These are phyloP conservation scores for Populus hybrid DNA, from an alignment of 441 rosid genomes.

Conservation along the genomic window DNA sequence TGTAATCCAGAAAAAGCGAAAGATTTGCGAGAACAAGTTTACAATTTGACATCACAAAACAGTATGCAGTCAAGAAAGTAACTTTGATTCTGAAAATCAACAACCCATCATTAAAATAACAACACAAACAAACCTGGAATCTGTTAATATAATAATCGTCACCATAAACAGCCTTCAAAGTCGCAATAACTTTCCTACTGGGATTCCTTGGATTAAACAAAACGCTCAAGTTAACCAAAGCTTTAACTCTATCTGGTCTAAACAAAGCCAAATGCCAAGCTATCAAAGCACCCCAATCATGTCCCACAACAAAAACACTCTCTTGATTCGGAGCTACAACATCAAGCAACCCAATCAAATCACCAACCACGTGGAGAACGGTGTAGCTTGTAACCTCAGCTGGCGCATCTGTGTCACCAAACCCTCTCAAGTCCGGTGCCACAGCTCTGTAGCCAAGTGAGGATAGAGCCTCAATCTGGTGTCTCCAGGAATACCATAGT, in stretches of 20 bases:
- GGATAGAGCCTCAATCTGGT: conserved; percentile 46
- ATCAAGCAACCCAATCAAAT: neutral
- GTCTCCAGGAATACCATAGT: conserved; percentile 70
- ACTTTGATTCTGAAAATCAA: neutral
- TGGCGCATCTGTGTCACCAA: conserved; percentile 48
- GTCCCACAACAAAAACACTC: conserved; percentile 47
- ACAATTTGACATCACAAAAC: neutral
- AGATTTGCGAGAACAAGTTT: neutral
- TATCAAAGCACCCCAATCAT: conserved; percentile 58
- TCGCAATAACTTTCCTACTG: conserved; percentile 34
- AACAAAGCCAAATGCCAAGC: conserved; percentile 56
- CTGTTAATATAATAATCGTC: conserved; percentile 69
- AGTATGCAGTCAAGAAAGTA: neutral
- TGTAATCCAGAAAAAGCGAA: too few relatives aligned
- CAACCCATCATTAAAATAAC: neutral
- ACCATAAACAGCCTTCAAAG: conserved; percentile 46
- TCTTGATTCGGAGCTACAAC: neutral
- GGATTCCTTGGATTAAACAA: conserved; percentile 53
- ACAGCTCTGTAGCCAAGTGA: conserved; percentile 49
- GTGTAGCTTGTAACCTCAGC: conserved; percentile 4
- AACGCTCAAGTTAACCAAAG: conserved; percentile 46
- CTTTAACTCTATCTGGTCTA: conserved; percentile 53
- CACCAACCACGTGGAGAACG: neutral
- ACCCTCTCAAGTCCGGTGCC: conserved; percentile 67
- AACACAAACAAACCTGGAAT: conserved; percentile 45